Percentiles rank a stretch among this genome's conserved stretches.
phyloP scores from a whole-genome alignment of 2,329 filamentous ascomycete species.

The Neoarthrinium moseri region DNA sequence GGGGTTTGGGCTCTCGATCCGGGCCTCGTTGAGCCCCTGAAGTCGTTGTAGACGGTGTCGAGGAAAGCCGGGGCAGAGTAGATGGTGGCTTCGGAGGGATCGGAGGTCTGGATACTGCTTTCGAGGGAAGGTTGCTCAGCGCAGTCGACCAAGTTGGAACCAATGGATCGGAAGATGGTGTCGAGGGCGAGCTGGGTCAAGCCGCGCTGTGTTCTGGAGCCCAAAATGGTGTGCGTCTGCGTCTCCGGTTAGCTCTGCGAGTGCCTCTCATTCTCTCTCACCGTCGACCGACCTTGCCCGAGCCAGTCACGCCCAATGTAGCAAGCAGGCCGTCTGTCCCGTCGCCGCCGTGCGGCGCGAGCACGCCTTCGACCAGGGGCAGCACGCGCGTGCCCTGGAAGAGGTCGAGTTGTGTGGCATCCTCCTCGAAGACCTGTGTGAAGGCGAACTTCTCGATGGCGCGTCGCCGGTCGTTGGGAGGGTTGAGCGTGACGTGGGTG shows the following conservation, averaged over 20 bases:
- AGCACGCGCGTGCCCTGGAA: conserved; percentile 79
- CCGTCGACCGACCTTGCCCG: conserved; percentile 75
- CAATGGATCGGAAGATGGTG: conserved; percentile 81
- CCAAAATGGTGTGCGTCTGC: conserved; percentile 93
- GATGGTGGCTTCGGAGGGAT: conserved; percentile 78
- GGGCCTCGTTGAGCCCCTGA: conserved; percentile 52
- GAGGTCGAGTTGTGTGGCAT: conserved; percentile 79
- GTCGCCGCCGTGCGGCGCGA: conserved; percentile 70
- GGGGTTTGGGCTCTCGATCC: conserved; percentile 68
- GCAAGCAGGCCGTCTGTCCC: conserved; percentile 88
- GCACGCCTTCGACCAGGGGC: conserved; percentile 75
- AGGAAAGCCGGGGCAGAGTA: conserved; percentile 74
- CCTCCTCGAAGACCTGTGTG: conserved; percentile 88
- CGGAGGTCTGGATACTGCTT: conserved; percentile 71
- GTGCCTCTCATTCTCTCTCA: not conserved
- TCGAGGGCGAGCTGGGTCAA: conserved; percentile 91
- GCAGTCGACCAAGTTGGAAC: conserved; percentile 66
- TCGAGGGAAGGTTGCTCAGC: conserved; percentile 60
- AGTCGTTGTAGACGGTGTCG: conserved; percentile 73
- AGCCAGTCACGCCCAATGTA: conserved; percentile 90
- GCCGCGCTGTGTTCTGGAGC: conserved; percentile 81
- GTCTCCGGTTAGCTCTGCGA: conserved; percentile 3
- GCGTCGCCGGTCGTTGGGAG: conserved; percentile 80
- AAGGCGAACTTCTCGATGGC: conserved; percentile 94
- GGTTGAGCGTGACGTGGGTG: conserved; percentile 74